Percentiles rank a stretch among this genome's conserved stretches.
phyloP scores from a whole-genome alignment of 495 filamentous ascomycete genomes.

The Penicillium arizonense region DNA sequence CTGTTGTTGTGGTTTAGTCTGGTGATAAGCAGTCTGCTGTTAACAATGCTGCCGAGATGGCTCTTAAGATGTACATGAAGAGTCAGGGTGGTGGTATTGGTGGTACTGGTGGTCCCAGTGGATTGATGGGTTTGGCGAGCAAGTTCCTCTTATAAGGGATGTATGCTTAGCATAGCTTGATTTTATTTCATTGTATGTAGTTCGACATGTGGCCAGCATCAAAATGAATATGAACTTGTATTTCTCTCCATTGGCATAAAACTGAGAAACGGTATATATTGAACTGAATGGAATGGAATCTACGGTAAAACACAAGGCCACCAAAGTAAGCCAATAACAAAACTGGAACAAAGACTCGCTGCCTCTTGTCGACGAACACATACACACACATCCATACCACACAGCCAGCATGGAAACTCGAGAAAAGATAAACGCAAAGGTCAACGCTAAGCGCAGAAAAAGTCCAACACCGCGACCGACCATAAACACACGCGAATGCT shows the following conservation, averaged over 20 bases:
- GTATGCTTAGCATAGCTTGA: background rate
- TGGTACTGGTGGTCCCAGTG: conserved; percentile 44
- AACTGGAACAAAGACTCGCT: conserved; percentile 5
- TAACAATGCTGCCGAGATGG: conserved; percentile 59
- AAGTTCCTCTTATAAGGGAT: conserved; percentile 41
- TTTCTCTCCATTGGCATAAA: conserved; percentile 2
- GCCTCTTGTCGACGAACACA: background rate
- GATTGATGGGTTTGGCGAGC: conserved; percentile 57
- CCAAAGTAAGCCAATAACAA: background rate
- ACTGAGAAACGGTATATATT: conserved; percentile 10
- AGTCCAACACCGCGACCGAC: conserved; percentile 17
- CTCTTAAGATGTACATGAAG: conserved; percentile 70
- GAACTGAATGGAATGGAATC: background rate
- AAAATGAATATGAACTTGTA: conserved; percentile 8
- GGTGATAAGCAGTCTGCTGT: conserved; percentile 63
- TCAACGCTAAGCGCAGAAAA: conserved; percentile 30
- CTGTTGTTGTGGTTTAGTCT: conserved; percentile 20
- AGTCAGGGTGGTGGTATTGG: conserved; percentile 47
- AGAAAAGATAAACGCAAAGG: conserved; percentile 9
- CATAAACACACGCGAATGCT: conserved; percentile 5
- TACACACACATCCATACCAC: conserved; percentile 5
- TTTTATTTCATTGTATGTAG: background rate
- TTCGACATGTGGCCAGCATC: background rate
- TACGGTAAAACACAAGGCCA: background rate
- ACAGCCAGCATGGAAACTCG: conserved; percentile 5